Evolutionary conservation across 2,329 filamentous ascomycete genomes (phyloP), one percentile per base, ranked within the genome.

Genomic region (Colletotrichum sp.): DNA sequence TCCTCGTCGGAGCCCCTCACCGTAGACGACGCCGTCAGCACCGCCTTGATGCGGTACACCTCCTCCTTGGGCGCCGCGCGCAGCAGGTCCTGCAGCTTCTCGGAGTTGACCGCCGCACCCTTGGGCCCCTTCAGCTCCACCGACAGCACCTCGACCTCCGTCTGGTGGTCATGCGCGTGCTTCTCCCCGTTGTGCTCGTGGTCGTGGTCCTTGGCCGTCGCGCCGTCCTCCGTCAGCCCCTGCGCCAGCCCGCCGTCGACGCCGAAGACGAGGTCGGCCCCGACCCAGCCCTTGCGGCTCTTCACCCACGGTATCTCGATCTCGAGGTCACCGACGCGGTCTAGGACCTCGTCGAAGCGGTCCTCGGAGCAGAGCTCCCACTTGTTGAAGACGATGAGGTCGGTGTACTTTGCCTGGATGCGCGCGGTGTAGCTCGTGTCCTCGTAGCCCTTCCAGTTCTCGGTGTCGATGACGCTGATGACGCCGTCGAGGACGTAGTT

Each of bases 401-500:
- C 96, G 13, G 96, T 98, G 84, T 98, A 98, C 78, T 92, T 89
- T 6, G 96, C 96, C 88, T 98, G 96, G 79, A 98, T 89, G 82
- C 94, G 93, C 8, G 96, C 96, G 72, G 96, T 98, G 82, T 95
- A 96, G 75, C 93, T 95, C 28, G 95, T 98, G 84, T 98, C 96
- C 80, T 97, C 95, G 82, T 98, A 98, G 0, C 96, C 96, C 81
- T 92, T 88, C 96, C 96, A 98, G 82, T 98, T 98, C 90, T 98
- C 96, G 13, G 98, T 96, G 81, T 98, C 96, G 75, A 98, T 93
- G 26, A 98, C 96, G 80, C 92, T 95, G 78, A 98, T 92, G 69
- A 98, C 95, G 13, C 96, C 96, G 81, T 98, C 96, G 3, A 98
- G 90, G 7, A 92, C 89, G 81, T 96, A 98, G 1, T 91, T 89